Evolutionary conservation across 2,329 filamentous ascomycete genomes (phyloP).

Genomic region (Byssochlamys sp.): DNA sequence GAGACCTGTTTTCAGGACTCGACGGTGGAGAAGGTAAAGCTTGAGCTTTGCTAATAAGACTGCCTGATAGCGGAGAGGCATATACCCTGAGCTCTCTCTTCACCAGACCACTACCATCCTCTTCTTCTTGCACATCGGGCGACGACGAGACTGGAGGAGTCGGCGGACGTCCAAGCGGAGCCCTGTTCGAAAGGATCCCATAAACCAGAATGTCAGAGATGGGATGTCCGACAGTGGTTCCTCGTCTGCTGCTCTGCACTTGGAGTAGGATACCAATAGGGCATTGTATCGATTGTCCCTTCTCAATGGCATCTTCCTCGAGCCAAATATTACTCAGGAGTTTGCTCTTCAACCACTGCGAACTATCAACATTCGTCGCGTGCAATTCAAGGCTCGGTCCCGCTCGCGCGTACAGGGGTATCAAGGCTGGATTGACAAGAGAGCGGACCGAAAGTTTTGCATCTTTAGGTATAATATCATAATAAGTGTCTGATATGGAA

Average conservation of each 20-base stretch:
- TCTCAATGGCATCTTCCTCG: constrained; percentile 22
- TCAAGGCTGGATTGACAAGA: constrained; percentile 32
- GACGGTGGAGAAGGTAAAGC: constrained; percentile 23
- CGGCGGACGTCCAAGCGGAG: constrained; percentile 20
- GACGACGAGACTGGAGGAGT: constrained; percentile 28
- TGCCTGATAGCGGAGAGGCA: constrained; percentile 25
- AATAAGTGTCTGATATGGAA: constrained; percentile 22
- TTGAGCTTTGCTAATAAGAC: constrained; percentile 25
- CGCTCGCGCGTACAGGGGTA: constrained; percentile 31
- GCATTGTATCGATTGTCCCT: constrained; percentile 24
- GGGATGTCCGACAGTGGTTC: constrained; percentile 10
- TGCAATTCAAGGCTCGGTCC: constrained; percentile 34
- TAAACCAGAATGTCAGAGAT: constrained; percentile 32
- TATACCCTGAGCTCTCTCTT: constrained; percentile 28
- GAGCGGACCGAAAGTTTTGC: constrained; percentile 23
- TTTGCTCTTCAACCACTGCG: constrained; percentile 31
- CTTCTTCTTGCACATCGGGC: constrained; percentile 11
- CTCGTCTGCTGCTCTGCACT: constrained; percentile 14
- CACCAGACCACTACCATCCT: constrained; percentile 3
- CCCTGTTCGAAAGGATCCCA: constrained; percentile 24
- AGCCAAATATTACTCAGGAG: constrained; percentile 27
- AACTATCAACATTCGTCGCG: constrained; percentile 19
- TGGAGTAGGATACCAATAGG: constrained; percentile 30
- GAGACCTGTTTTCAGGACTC: constrained; percentile 9
- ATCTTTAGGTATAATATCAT: constrained; percentile 21